Evolutionary conservation across 2,329 filamentous ascomycete species (phyloP).

Genomic region (Paraphaeosphaeria sporulosa): DNA sequence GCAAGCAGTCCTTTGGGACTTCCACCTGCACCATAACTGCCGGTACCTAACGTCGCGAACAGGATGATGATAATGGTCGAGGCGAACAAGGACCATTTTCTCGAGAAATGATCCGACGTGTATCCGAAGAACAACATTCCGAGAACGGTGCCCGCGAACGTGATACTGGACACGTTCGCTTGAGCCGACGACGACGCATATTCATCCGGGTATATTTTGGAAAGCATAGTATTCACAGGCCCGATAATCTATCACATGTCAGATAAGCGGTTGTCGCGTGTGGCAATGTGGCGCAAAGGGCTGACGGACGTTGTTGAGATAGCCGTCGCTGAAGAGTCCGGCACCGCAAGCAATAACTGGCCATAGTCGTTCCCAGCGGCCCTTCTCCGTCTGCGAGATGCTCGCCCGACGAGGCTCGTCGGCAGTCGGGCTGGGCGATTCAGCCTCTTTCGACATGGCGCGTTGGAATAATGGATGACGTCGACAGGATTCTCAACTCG

Average conservation of each 20-base stretch:
- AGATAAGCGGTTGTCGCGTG: slow-evolving; percentile 17
- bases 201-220: slow-evolving; percentile 70
- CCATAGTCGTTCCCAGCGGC: slow-evolving; percentile 60
- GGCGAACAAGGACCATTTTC: slow-evolving; percentile 80
- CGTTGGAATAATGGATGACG: slow-evolving; percentile 20
- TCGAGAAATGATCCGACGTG: slow-evolving; percentile 82
- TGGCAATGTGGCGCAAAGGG: slow-evolving; percentile 13
- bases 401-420: slow-evolving; percentile 32
- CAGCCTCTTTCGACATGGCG: slow-evolving; percentile 25
- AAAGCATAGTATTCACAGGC: slow-evolving; percentile 80
- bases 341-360: slow-evolving; percentile 89
- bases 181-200: slow-evolving; percentile 75
- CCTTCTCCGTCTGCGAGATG: slow-evolving; percentile 41
- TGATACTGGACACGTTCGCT: slow-evolving; percentile 80
- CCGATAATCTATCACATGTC: slow-evolving; percentile 73
- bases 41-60: slow-evolving; percentile 81
- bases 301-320: slow-evolving; percentile 77
- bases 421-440: slow-evolving; percentile 18
- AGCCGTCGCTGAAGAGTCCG: slow-evolving; percentile 90
- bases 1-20: slow-evolving; percentile 76
- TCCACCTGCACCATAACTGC: slow-evolving; percentile 76
- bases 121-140: slow-evolving; percentile 84
- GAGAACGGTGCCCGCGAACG: slow-evolving; percentile 85
- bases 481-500: not conserved
- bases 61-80: slow-evolving; percentile 85